These are phyloP conservation scores for Phytophthora pini DNA, from an alignment of 352 stramenopile species.

Conservation along the genomic window DNA sequence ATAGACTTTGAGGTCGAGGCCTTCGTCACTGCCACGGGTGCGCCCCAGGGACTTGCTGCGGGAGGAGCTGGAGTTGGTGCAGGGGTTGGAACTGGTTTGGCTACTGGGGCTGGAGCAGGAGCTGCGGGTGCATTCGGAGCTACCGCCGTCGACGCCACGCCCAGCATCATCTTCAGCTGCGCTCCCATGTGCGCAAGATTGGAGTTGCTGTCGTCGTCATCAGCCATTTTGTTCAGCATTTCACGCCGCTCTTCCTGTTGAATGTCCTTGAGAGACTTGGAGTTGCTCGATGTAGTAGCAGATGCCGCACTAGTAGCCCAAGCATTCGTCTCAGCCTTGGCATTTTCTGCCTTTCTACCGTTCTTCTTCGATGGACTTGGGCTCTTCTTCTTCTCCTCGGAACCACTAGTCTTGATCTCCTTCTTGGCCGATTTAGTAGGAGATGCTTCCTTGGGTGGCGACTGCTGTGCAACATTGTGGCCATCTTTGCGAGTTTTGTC, in stretches of 20 bases:
- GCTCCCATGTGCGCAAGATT: conserved; percentile 85
- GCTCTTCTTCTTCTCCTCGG: conserved; percentile 41
- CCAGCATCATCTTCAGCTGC: conserved; percentile 91
- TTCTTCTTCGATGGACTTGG: conserved; percentile 37
- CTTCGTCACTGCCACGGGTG: conserved; percentile 39
- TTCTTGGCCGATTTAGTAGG: conserved; percentile 25
- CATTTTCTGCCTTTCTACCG: conserved; percentile 27
- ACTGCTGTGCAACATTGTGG: conserved; percentile 10
- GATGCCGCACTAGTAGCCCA: conserved; percentile 42
- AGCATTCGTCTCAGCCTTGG: conserved; percentile 37
- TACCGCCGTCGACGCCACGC: conserved; percentile 52
- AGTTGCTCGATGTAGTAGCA: conserved; percentile 15
- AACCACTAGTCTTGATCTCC: conserved; percentile 4
- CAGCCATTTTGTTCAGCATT: conserved; percentile 59
- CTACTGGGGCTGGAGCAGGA: conserved; percentile 6
- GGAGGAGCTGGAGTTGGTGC: conserved; percentile 21
- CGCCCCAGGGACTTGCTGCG: conserved; percentile 58
- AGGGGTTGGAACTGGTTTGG: conserved; percentile 13
- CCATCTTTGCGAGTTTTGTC: conserved; percentile 20
- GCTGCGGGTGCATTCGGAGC: conserved; percentile 12
- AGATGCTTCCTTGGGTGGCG: conserved; percentile 16
- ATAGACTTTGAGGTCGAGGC: conserved; percentile 56
- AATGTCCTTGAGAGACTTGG: conserved; percentile 82
- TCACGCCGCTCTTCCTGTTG: conserved; percentile 82
- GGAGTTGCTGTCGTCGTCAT: conserved; percentile 31